Base-by-base conservation (phyloP, 169 alveolate species). In the Eimeria maxima region DNA sequence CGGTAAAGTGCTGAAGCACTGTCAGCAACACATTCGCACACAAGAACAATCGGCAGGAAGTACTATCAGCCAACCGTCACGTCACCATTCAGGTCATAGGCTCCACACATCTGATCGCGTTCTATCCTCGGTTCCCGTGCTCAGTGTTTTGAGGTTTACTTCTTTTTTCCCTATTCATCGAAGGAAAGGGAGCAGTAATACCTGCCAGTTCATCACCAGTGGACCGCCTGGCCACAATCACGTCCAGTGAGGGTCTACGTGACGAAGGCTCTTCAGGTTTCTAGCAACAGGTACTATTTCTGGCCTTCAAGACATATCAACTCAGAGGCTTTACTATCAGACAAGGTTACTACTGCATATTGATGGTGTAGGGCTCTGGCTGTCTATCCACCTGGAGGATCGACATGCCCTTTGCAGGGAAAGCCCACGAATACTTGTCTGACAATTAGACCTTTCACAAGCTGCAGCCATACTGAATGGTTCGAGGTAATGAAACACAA, bases 161-260 rank as follows among this genome's bases (percentile, higher is more conserved):
- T 76, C 38, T n/a, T 24, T 76, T 33, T 45, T 44, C 65, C 44
- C 16, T 20, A 42, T 76, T 76, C 4, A 24, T 76, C 7, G 1
- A 47, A n/a, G 38, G 60, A 76, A 47, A 45, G n/a, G 60, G 87
- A 42, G 42, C 65, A 47, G 87, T 76, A 76, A 44, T n/a, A 24
- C 44, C 65, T 7, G 29, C 24, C 60, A 33, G 60, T 76, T 76
- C 65, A 38, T 63, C 24, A 76, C 44, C 87, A 45, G 87, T 47
- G 87, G 87, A 76, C 87, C 60, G 8, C 65, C 87, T 76, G 87
- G 87, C 87, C 87, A 42, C 87, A 42, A n/a, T 44, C 45, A 44
- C 65, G 65, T 38, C 60, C 87, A 76, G 63, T 20, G 63, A 76
- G 87, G 87, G 44, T 63, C 63, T 20, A 42, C 45, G 29, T 29